Evolutionary conservation across 2,329 filamentous ascomycete species (phyloP).

Genomic region (Aspergillus transmontanensis): DNA sequence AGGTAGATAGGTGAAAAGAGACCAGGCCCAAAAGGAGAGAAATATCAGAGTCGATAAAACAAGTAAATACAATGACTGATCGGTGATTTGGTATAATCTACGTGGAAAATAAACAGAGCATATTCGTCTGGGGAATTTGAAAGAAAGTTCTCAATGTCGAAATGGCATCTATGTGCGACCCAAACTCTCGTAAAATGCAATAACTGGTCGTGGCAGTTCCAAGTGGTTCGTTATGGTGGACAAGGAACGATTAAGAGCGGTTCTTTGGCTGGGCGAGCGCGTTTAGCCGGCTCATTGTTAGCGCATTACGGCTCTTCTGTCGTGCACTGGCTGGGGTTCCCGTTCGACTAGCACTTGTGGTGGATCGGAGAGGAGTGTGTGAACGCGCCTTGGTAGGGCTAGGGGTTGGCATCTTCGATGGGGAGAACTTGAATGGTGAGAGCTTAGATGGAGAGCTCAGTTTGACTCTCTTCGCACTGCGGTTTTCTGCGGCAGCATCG

Average conservation of each 20-base stretch:
- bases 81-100: conserved; percentile 3
- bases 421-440: not conserved
- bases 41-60: conserved; percentile 11
- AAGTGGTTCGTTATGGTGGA: not conserved
- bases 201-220: not conserved
- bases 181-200: conserved; percentile 10
- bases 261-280: conserved; percentile 51
- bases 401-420: conserved; percentile 20
- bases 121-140: conserved; percentile 7
- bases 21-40: conserved; percentile 9
- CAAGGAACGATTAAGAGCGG: conserved; percentile 27
- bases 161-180: conserved; percentile 10
- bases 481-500: conserved; percentile 27
- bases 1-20: conserved; percentile 5
- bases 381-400: conserved; percentile 40
- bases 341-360: conserved; percentile 17
- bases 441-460: conserved; percentile 26
- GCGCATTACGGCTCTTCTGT: conserved; percentile 32
- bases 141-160: conserved; percentile 3
- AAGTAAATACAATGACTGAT: conserved; percentile 17
- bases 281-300: conserved; percentile 51
- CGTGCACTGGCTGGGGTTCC: conserved; percentile 35
- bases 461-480: conserved; percentile 41
- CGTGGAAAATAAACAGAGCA: conserved; percentile 6
- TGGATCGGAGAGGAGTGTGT: conserved; percentile 34